Evolutionary conservation across 2,329 filamentous ascomycete genomes (phyloP).

Genomic region (Aspergillus brasiliensis): DNA sequence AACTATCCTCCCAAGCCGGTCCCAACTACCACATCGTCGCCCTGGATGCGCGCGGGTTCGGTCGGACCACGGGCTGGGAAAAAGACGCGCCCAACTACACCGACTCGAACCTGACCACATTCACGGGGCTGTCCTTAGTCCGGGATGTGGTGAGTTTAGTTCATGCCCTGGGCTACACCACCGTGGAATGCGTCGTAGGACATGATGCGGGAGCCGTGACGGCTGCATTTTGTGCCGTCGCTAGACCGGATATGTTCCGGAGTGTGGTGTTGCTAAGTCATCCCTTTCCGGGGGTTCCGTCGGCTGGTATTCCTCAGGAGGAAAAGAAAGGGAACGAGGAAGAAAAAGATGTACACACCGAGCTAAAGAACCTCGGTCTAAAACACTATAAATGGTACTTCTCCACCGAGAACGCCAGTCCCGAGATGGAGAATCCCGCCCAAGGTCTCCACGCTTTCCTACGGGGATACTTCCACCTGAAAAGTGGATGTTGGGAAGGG

Average conservation of each 20-base stretch:
- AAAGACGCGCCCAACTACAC: constrained; percentile 48
- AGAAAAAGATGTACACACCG: constrained; percentile 56
- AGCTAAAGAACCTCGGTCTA: constrained; percentile 56
- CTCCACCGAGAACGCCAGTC: constrained; percentile 38
- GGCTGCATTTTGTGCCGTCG: constrained; percentile 61
- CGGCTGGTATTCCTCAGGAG: constrained; percentile 1
- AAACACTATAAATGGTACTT: constrained; percentile 71
- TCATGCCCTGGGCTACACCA: constrained; percentile 60
- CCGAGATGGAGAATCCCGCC: constrained; percentile 38
- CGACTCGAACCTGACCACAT: constrained; percentile 57
- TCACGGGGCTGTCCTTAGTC: constrained; percentile 60
- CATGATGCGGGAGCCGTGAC: constrained; percentile 69
- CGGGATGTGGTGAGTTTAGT: constrained; percentile 65
- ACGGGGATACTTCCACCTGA: constrained; percentile 69
- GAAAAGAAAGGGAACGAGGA: constrained; percentile 14
- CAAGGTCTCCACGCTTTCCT: constrained; percentile 63
- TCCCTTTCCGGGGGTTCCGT: constrained; percentile 52
- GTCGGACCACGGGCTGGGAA: constrained; percentile 65
- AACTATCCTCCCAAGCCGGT: constrained; percentile 49
- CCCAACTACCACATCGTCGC: constrained; percentile 68
- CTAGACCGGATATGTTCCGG: constrained; percentile 66
- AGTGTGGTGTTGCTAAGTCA: constrained; percentile 66
- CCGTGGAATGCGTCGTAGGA: constrained; percentile 62
- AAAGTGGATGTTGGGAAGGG: constrained; percentile 62
- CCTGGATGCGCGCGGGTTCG: constrained; percentile 69